phyloP scores from a whole-genome alignment of 2,329 filamentous ascomycete species.

The Aspergillus tamarii region DNA sequence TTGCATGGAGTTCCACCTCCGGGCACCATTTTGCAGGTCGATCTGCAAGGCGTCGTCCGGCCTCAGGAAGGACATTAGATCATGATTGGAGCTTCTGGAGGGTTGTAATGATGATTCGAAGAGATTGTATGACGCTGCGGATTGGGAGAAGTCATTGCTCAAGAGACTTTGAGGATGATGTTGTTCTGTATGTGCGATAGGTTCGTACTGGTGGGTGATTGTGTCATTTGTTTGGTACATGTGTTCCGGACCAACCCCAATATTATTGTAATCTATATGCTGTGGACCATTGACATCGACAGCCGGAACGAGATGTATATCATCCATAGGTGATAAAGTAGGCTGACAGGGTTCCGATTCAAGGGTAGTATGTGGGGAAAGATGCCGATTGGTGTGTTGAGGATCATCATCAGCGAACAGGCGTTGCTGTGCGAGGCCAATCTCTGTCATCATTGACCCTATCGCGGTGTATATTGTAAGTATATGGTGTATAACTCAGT shows the following conservation, averaged over 20 bases:
- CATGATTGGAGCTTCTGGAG: slow-evolving; percentile 5
- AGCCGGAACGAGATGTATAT: background rate
- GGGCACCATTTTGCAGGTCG: slow-evolving; percentile 18
- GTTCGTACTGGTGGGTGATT: slow-evolving; percentile 2
- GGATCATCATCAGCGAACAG: slow-evolving; percentile 36
- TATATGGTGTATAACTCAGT: background rate
- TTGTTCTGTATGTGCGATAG: background rate
- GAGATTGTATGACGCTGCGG: slow-evolving; percentile 25
- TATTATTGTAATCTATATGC: background rate
- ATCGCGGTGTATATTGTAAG: slow-evolving; percentile 1
- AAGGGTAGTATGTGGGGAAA: background rate
- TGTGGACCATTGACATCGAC: background rate
- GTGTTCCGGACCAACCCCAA: background rate
- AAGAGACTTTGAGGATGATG: slow-evolving; percentile 5
- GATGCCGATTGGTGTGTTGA: slow-evolving; percentile 9
- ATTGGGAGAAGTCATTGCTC: slow-evolving; percentile 14
- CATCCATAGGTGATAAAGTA: background rate
- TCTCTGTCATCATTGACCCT: slow-evolving; percentile 40
- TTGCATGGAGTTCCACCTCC: slow-evolving; percentile 33
- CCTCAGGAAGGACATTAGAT: slow-evolving; percentile 20
- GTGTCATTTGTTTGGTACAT: slow-evolving; percentile 1
- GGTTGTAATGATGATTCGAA: slow-evolving; percentile 28
- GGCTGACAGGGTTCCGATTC: background rate
- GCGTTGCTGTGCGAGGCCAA: slow-evolving; percentile 36
- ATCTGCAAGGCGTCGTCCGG: slow-evolving; percentile 7